Conservation (phyloP, 1,139 yeast species). For the Pichia sp. region DNA sequence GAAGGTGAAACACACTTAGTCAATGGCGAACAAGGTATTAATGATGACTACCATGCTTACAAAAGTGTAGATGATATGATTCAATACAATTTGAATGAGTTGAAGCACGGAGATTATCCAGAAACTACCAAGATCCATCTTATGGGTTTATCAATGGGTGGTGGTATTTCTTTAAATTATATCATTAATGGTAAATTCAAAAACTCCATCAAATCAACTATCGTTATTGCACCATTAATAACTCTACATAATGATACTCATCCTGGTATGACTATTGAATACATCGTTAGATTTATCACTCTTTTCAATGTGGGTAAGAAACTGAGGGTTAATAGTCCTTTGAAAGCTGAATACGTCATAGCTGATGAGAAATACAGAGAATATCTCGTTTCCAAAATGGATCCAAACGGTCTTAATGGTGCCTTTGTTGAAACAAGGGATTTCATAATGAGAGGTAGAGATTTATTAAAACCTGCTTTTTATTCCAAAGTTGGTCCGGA, state of each 20-base stretch:
- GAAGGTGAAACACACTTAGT: slow-evolving; percentile 65
- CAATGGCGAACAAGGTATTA: slow-evolving; percentile 52
- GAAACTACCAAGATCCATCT: slow-evolving; percentile 44
- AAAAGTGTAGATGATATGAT: slow-evolving; percentile 66
- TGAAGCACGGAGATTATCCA: slow-evolving; percentile 18
- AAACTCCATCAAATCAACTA: slow-evolving; percentile 47
- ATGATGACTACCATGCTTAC: slow-evolving; percentile 58
- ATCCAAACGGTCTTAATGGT: slow-evolving; percentile 30
- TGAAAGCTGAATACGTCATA: slow-evolving; percentile 51
- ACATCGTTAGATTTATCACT: slow-evolving; percentile 43
- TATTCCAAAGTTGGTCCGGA: slow-evolving; percentile 38
- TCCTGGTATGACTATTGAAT: slow-evolving; percentile 46
- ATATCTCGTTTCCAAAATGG: slow-evolving; percentile 30
- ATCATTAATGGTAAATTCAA: slow-evolving; percentile 58
- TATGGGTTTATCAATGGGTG: slow-evolving; percentile 94
- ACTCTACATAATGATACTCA: slow-evolving; percentile 50
- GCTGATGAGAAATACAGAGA: slow-evolving; percentile 44
- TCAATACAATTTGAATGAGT: slow-evolving; percentile 31
- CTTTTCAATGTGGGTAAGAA: slow-evolving; percentile 39
- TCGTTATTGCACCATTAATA: slow-evolving; percentile 65
- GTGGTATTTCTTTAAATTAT: slow-evolving; percentile 72
- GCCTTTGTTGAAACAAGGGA: slow-evolving; percentile 53
- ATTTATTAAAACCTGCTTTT: slow-evolving; percentile 38
- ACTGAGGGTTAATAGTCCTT: slow-evolving; percentile 48
- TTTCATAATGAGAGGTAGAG: slow-evolving; percentile 58